These are phyloP conservation scores for Geranium brycei DNA, from an alignment of 345 rosid genomes.

Conservation along the genomic window DNA sequence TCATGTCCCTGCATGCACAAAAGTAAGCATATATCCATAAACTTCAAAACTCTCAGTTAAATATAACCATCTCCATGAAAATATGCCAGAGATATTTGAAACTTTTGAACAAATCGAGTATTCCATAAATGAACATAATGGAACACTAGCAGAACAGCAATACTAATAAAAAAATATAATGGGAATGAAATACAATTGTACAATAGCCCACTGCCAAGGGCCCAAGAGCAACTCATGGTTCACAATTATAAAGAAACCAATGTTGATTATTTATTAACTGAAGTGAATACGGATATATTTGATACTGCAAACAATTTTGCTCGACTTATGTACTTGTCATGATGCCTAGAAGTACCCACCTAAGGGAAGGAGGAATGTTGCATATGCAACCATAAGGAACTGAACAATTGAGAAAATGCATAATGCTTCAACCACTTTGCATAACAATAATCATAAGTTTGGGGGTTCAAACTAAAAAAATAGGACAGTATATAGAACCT, in stretches of 20 bases:
- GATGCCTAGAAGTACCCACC: neutral
- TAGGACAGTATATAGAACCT: neutral
- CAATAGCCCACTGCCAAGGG: neutral
- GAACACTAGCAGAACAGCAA: neutral
- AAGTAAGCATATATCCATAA: slow-evolving; percentile 2
- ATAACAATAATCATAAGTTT: neutral
- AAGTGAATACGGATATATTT: neutral
- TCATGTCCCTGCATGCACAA: slow-evolving; percentile 83
- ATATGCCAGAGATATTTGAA: neutral
- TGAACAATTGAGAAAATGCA: neutral
- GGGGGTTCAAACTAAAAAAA: neutral
- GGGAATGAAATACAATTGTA: neutral
- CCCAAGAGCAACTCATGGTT: too few species aligned
- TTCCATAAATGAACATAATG: neutral
- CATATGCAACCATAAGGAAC: neutral
- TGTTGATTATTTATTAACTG: too few species aligned
- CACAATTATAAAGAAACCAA: neutral
- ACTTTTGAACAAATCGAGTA: neutral
- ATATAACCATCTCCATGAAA: neutral
- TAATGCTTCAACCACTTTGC: neutral
- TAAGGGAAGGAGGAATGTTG: neutral
- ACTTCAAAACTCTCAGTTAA: neutral
- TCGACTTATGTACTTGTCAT: neutral
- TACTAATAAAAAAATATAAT: too few species aligned
- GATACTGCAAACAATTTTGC: neutral